Percentiles rank a stretch among this genome's conserved stretches.
Evolutionary conservation across 306 rosid genomes (phyloP).

Genomic region (Calophaca sinica): DNA sequence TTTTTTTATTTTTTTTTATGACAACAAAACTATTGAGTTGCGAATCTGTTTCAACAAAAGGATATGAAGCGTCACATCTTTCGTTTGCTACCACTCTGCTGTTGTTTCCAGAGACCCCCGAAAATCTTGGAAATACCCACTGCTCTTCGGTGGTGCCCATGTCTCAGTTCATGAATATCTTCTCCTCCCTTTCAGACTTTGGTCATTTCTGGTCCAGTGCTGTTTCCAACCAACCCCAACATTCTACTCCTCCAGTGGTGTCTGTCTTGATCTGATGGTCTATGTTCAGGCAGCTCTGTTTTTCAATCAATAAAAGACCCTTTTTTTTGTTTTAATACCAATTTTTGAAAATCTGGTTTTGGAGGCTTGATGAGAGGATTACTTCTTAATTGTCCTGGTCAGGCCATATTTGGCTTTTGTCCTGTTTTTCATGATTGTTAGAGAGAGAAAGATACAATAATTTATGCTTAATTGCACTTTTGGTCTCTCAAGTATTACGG

Average conservation of each 20-base stretch:
- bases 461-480: too few relatives aligned
- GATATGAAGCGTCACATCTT: background rate
- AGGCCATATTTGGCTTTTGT: background rate
- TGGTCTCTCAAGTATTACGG: too few relatives aligned
- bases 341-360: background rate
- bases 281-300: conserved; percentile 6
- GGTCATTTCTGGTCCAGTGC: background rate
- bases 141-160: background rate
- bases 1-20: too few relatives aligned
- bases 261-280: background rate
- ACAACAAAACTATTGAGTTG: background rate
- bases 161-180: background rate
- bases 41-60: background rate
- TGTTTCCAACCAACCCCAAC: background rate
- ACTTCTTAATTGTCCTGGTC: background rate
- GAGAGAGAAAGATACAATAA: too few relatives aligned
- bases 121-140: background rate
- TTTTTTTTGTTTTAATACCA: background rate
- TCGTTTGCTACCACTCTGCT: background rate
- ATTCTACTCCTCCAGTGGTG: background rate
- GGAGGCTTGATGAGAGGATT: background rate
- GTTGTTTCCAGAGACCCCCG: background rate
- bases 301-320: background rate
- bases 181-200: background rate
- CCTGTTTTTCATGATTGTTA: too few relatives aligned